Conservation (phyloP, 345 rosid genomes). For the Erucastrum elatum region DNA sequence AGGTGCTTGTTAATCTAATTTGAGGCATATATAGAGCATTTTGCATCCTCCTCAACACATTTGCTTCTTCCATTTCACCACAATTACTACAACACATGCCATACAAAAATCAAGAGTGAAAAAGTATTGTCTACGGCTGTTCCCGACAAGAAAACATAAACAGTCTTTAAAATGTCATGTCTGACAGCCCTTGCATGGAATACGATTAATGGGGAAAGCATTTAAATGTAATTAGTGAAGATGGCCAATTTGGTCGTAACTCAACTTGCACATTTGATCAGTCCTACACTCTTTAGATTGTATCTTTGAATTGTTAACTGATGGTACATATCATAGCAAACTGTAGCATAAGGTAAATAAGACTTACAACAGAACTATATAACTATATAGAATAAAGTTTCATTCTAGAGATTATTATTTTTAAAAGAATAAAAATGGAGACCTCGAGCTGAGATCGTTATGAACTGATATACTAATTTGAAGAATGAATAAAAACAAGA, state of each 20-base stretch:
- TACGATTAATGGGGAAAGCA: background rate
- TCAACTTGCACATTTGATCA: background rate
- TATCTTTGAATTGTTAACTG: background rate
- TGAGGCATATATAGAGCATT: background rate
- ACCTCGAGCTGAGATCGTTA: conserved; percentile 61
- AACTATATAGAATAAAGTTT: conserved; percentile 17
- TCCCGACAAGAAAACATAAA: conserved; percentile 1
- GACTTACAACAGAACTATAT: background rate
- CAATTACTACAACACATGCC: background rate
- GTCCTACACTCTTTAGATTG: background rate
- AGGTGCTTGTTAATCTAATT: background rate
- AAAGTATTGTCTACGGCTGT: background rate
- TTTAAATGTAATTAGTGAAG: background rate
- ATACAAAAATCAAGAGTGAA: background rate
- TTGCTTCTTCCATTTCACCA: background rate
- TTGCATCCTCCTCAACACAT: background rate
- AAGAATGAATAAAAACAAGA: conserved; percentile 7
- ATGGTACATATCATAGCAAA: background rate
- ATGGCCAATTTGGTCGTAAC: background rate
- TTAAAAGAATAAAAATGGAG: conserved; percentile 43
- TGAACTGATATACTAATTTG: conserved; percentile 17
- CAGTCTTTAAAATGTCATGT: conserved; percentile 2
- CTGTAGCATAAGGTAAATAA: background rate
- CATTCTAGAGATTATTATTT: background rate
- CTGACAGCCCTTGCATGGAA: background rate